phyloP scores from a whole-genome alignment of 768 basidiomycete genomes.

The Tylopilus plumbeoviolaceoides region DNA sequence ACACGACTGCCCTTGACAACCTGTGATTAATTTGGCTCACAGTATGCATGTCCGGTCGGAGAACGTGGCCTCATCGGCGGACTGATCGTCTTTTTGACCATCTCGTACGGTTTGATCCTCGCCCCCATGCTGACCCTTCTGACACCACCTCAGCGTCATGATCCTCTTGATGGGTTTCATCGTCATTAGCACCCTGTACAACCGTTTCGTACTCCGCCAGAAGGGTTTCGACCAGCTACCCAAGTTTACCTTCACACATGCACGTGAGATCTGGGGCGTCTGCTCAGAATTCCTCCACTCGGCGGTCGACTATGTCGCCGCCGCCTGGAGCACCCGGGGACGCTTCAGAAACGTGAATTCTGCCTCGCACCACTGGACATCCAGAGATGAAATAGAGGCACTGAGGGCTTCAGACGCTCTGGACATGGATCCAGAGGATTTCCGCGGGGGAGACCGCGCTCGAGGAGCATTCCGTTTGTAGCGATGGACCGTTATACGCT shows the following conservation, averaged over 20 bases:
- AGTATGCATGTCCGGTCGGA: conserved; percentile 73
- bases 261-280: conserved; percentile 20
- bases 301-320: conserved; percentile 7
- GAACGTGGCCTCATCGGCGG: conserved; percentile 48
- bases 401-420: conserved; percentile 23
- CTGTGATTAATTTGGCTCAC: not conserved
- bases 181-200: conserved; percentile 68
- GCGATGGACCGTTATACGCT: not conserved
- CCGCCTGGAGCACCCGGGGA: conserved; percentile 17
- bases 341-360: conserved; percentile 15
- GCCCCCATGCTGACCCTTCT: not conserved
- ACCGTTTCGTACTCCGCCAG: conserved; percentile 68
- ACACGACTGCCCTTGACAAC: not conserved
- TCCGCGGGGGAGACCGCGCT: not conserved
- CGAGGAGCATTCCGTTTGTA: conserved; percentile 7
- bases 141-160: conserved; percentile 40
- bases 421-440: conserved; percentile 9
- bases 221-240: conserved; percentile 74
- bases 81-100: conserved; percentile 52
- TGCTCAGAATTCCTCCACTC: conserved; percentile 17
- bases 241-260: conserved; percentile 41
- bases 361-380: conserved; percentile 30
- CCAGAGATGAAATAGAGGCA: conserved; percentile 30
- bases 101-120: conserved; percentile 46
- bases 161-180: conserved; percentile 61